Percentiles rank a stretch among this genome's conserved stretches.
These are phyloP conservation scores for Cystobasidium tubakii DNA, from an alignment of 768 basidiomycete genomes.

Conservation along the genomic window DNA sequence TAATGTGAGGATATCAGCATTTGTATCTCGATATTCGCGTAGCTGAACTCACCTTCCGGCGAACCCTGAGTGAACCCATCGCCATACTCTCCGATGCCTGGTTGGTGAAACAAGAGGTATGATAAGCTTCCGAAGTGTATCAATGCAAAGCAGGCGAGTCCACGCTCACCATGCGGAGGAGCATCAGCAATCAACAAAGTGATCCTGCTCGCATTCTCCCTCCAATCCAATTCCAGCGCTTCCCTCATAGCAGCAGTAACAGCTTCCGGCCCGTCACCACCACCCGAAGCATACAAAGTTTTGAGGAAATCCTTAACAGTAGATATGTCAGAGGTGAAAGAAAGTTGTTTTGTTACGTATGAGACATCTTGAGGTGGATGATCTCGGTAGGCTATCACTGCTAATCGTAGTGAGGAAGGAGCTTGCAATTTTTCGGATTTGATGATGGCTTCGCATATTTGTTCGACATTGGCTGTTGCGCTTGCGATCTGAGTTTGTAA, in stretches of 20 bases:
- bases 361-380: slow-evolving; percentile 52
- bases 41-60: slow-evolving; percentile 61
- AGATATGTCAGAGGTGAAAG: slow-evolving; percentile 84
- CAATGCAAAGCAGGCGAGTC: not conserved
- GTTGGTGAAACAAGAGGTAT: too few species aligned
- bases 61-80: slow-evolving; percentile 72
- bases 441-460: slow-evolving; percentile 89
- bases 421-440: slow-evolving; percentile 85
- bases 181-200: slow-evolving; percentile 80
- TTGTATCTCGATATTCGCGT: not conserved
- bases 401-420: slow-evolving; percentile 78
- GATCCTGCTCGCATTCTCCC: slow-evolving; percentile 83
- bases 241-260: slow-evolving; percentile 89
- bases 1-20: slow-evolving; percentile 10
- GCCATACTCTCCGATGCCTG: slow-evolving; percentile 69
- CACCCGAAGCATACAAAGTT: slow-evolving; percentile 66
- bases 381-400: slow-evolving; percentile 78
- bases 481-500: slow-evolving; percentile 17
- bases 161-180: slow-evolving; percentile 74
- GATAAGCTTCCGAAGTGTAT: not conserved
- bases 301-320: slow-evolving; percentile 79
- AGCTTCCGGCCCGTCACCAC: slow-evolving; percentile 86
- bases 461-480: slow-evolving; percentile 91
- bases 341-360: slow-evolving; percentile 86
- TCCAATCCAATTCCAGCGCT: slow-evolving; percentile 79